phyloP scores from a whole-genome alignment of 257 asterid genomes.

The Primulina huaijiensis region DNA sequence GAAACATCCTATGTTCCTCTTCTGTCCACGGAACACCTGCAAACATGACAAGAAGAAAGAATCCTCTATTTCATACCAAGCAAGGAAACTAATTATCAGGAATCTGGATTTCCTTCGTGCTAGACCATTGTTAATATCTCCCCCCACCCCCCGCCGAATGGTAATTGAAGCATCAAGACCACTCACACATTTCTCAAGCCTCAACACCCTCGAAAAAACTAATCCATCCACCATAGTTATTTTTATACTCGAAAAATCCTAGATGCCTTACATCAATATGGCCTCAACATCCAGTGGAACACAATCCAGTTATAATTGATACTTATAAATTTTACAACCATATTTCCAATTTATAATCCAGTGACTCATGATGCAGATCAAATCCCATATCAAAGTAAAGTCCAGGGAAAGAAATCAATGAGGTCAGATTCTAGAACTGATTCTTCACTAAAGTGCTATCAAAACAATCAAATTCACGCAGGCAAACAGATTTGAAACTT shows the following conservation, averaged over 20 bases:
- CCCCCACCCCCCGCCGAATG: neutral
- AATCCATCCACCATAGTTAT: neutral
- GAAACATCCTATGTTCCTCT: constrained; percentile 93
- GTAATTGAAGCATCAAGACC: neutral
- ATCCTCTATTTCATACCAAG: neutral
- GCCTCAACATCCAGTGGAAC: neutral
- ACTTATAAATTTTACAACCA: neutral
- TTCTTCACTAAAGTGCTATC: neutral
- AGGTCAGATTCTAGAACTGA: neutral
- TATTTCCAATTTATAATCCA: neutral
- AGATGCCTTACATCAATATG: neutral
- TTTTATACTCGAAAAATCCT: neutral
- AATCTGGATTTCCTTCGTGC: neutral
- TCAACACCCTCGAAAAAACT: neutral
- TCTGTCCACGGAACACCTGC: constrained; percentile 99
- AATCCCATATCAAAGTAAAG: neutral
- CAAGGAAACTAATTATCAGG: neutral
- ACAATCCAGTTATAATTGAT: neutral
- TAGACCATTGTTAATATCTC: neutral
- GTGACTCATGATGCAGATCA: neutral
- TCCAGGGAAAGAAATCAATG: neutral
- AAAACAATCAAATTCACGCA: neutral
- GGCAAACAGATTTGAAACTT: neutral
- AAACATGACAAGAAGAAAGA: neutral
- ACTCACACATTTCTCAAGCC: neutral